These are phyloP conservation scores for Cutaneotrichosporon cutaneum DNA, from an alignment of 1,284 basidiomycete species.

Conservation along the genomic window DNA sequence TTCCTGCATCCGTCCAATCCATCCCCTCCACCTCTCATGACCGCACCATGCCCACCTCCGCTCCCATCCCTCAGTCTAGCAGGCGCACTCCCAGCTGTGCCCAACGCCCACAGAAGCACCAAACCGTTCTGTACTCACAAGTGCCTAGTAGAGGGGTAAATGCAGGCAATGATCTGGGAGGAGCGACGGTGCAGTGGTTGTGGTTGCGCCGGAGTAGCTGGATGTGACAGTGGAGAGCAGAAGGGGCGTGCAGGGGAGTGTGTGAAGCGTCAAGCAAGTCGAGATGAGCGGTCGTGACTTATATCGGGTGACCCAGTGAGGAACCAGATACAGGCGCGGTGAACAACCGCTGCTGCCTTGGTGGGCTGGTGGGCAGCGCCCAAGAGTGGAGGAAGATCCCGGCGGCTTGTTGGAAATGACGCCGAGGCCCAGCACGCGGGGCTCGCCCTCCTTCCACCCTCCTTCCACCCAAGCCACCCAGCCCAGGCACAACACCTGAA, in stretches of 20 bases:
- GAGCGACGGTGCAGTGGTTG: background rate
- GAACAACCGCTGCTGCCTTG: background rate
- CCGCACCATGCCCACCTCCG: too few species aligned
- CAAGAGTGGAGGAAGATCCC: constrained; percentile 1
- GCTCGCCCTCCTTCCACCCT: background rate
- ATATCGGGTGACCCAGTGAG: background rate
- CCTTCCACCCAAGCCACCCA: too few species aligned
- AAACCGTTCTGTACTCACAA: background rate
- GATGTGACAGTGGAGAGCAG: background rate
- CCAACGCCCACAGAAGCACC: background rate
- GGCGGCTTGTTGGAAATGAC: constrained; percentile 4
- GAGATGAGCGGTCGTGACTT: background rate
- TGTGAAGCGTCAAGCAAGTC: background rate
- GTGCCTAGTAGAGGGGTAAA: background rate
- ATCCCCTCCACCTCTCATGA: background rate
- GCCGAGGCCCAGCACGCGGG: background rate
- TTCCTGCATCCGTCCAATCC: background rate
- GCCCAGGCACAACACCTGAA: background rate
- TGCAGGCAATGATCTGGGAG: background rate
- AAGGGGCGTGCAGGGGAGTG: background rate
- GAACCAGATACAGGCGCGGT: background rate
- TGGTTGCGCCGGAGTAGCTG: background rate
- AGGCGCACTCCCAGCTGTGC: background rate
- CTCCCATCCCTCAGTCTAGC: background rate
- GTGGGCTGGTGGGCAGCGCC: too few species aligned